Conservation (phyloP, 257 asterid genomes). For the Jaltomata sinuosa region DNA sequence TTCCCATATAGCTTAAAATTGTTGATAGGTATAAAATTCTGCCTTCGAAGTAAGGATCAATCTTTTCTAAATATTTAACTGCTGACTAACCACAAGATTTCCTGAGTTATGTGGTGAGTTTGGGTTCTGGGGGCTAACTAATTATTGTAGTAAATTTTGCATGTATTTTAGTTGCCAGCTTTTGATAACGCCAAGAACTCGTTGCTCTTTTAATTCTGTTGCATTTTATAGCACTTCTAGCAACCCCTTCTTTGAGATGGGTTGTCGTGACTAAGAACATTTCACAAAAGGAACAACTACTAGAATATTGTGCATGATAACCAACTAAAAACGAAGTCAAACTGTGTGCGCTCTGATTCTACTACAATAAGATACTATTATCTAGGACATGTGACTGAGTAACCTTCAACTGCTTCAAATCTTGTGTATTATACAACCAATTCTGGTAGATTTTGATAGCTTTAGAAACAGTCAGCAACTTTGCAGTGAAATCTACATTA, state of each 20-base stretch:
- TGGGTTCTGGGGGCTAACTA: neutral
- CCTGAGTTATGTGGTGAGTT: neutral
- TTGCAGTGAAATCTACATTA: neutral
- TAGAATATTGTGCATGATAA: neutral
- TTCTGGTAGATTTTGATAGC: neutral
- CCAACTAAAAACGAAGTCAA: neutral
- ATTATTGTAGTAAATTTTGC: neutral
- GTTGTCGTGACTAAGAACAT: neutral
- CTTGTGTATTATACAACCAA: neutral
- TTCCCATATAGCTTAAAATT: too few relatives aligned
- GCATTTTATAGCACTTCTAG: neutral
- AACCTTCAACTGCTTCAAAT: neutral
- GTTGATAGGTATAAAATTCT: neutral
- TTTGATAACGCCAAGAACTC: neutral
- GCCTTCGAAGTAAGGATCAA: neutral
- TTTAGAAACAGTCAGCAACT: neutral
- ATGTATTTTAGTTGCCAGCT: neutral
- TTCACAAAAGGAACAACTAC: neutral
- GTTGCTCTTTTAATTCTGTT: neutral
- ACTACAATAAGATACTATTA: neutral
- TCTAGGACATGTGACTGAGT: neutral
- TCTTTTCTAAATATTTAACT: too few relatives aligned
- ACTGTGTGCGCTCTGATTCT: neutral
- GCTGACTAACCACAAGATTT: neutral
- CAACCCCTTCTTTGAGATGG: neutral